Evolutionary conservation across 257 asterid genomes (phyloP), one percentile per base, ranked within the genome.

Genomic region (Solanum etuberosum): DNA sequence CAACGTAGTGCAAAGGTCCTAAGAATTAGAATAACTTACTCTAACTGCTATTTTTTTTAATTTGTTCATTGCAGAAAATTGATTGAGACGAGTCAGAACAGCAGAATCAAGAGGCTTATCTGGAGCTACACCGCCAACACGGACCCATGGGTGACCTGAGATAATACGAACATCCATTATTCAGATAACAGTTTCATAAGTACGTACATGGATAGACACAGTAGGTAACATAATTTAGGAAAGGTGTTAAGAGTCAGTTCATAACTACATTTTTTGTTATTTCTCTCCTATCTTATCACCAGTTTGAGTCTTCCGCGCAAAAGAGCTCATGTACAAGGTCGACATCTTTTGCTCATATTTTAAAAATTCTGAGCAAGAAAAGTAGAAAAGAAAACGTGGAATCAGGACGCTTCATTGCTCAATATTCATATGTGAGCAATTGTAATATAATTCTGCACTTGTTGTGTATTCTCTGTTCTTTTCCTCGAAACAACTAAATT

Each of bases 21-120:
- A 89, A 71, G 61, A 59, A 63, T 54, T 83, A 51, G 72, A 87
- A 40, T 27, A 86, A 13, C 88, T 76, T 89, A 92, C 94, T 59
- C 91, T 89, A 23, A 92, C 83, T 25, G 92, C 94, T 63, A 90
- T 92, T 90, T 92, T 92, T 88, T 92, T 92, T 32, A 92, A 88
- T 85, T 89, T 92, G 89, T 90, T 88, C 92, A 90, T 90, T 35
- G 92, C 94, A 43, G 92, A 92, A 59, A 92, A 92, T 83, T 90
- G 92, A 88, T 90, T 92, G 90, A 90, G 85, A 37, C 94, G 92
- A 57, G 80, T 89, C 70, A 92, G 74, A 70, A 92, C 92, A 43
- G 92, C 92, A 42, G 94, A 92, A 90, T 90, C 94, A 83, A 90
- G 94, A 89, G 94, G 92, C 38, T 85, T 89, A 87, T 92, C 92